Base-by-base conservation (phyloP, 768 basidiomycete genomes). In the Favolaschia claudopus region DNA sequence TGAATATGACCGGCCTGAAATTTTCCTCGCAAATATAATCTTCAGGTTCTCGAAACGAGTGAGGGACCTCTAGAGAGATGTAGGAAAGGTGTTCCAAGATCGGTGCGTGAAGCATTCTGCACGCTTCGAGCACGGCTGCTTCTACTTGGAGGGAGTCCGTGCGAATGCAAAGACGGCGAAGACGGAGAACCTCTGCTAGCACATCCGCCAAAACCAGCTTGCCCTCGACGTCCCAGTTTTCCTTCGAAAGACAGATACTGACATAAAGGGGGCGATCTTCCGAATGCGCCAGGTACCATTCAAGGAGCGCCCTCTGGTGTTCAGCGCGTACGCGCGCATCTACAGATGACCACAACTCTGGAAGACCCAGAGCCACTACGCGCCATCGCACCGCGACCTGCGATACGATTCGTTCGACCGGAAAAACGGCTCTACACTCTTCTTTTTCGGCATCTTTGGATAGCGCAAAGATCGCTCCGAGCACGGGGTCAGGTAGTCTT, bases 351-450 rank as follows among this genome's bases (percentile, higher is more conserved):
- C 74, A 77, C n/a, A 77, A 58, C 24, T 73, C 71, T 7, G 76
- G 76, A 10, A 69, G 64, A 44, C 55, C 58, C 37, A 78, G 70
- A 19, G 77, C 71, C 5, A 76, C 68, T 45, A 67, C 64, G 22
- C 76, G 73, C 77, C 77, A 77, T 38, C 67, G 65, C 29, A 65
- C 53, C 32, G 69, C 70, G n/a, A 77, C 74, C 40, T 73, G 71
- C 32, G 77, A 74, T 43, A 78, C 28, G 8, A 56, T 33, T 17
- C 54, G 48, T 33, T 60, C 63, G 19, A 60, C 40, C 15, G 51
- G 51, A 5, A 9, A n/a, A n/a, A n/a, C n/a, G n/a, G n/a, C n/a
- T n/a, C n/a, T n/a, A n/a, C n/a, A n/a, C n/a, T n/a, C 12, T 1
- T 47, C 37, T 9, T 29, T 43, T 9, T 22, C 58, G 25, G 37